Evolutionary conservation across 768 basidiomycete species (phyloP).

Genomic region (Pulveroboletus frians): DNA sequence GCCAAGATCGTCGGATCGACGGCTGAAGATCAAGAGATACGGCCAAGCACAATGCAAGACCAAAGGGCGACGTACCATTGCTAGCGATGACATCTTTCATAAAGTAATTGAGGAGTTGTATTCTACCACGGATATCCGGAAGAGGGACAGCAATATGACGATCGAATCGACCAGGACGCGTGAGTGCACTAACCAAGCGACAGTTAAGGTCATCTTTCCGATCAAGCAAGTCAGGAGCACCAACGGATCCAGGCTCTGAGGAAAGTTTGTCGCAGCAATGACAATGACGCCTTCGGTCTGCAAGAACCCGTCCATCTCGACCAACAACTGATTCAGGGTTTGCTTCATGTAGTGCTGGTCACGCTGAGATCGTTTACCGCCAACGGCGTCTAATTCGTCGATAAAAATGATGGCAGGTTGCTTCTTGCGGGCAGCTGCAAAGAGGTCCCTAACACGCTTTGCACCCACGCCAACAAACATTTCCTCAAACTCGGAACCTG

Average conservation of each 20-base stretch:
- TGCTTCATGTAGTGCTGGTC: constrained; percentile 90
- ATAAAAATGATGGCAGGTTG: constrained; percentile 98
- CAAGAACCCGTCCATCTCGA: constrained; percentile 96
- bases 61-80: constrained; percentile 37
- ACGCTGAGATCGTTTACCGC: constrained; percentile 77
- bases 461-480: constrained; percentile 97
- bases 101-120: constrained; percentile 91
- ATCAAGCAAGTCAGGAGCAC: constrained; percentile 25
- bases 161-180: constrained; percentile 96
- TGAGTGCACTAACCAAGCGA: constrained; percentile 62
- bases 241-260: constrained; percentile 85
- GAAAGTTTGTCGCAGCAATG: constrained; percentile 97
- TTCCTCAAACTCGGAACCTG: constrained; percentile 96
- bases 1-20: constrained; percentile 87
- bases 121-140: constrained; percentile 90
- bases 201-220: constrained; percentile 8
- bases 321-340: constrained; percentile 92
- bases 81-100: constrained; percentile 72
- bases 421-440: constrained; percentile 88
- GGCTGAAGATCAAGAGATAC: constrained; percentile 35
- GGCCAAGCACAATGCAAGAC: not conserved
- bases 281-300: constrained; percentile 93
- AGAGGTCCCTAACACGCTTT: constrained; percentile 91
- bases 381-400: constrained; percentile 92
- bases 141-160: constrained; percentile 87